Percentiles rank a stretch among this genome's conserved stretches.
phyloP scores from a whole-genome alignment of 768 basidiomycete species.

The Amanita polypyramis region DNA sequence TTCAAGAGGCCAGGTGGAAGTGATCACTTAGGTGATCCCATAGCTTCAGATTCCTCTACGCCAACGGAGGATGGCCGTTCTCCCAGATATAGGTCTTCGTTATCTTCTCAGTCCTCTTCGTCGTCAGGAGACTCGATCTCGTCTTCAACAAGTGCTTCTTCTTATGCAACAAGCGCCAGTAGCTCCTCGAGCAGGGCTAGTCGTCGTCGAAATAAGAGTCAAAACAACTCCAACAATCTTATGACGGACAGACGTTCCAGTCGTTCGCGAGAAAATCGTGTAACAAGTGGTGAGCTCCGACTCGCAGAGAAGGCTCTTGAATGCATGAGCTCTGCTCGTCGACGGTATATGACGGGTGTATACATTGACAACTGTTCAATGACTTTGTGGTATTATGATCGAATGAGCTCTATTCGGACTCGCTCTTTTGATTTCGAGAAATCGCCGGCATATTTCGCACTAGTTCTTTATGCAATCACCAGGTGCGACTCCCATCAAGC shows the following conservation, averaged over 20 bases:
- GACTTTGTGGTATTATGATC: constrained; percentile 11
- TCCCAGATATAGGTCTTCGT: not conserved
- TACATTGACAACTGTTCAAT: constrained; percentile 2
- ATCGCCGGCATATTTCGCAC: not conserved
- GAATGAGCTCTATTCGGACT: constrained; percentile 5
- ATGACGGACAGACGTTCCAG: not conserved
- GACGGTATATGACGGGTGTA: not conserved
- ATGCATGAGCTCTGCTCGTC: constrained; percentile 1
- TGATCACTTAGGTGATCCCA: not conserved
- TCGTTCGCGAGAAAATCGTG: not conserved
- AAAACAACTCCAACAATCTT: not conserved
- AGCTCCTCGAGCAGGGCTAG: not conserved
- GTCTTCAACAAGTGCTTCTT: not conserved
- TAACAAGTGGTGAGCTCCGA: not conserved
- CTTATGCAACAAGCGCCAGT: not conserved
- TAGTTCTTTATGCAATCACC: constrained; percentile 2
- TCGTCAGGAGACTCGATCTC: not conserved
- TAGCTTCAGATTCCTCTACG: not conserved
- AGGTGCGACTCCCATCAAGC: not conserved
- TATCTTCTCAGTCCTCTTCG: not conserved
- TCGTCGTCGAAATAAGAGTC: not conserved
- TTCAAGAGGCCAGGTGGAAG: not conserved
- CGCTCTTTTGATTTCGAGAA: constrained; percentile 2
- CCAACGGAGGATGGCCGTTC: not conserved
- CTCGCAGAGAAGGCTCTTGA: constrained; percentile 3